These are phyloP conservation scores for Xylariaceae sp. DNA, from an alignment of 2,329 filamentous ascomycete genomes.

Conservation along the genomic window DNA sequence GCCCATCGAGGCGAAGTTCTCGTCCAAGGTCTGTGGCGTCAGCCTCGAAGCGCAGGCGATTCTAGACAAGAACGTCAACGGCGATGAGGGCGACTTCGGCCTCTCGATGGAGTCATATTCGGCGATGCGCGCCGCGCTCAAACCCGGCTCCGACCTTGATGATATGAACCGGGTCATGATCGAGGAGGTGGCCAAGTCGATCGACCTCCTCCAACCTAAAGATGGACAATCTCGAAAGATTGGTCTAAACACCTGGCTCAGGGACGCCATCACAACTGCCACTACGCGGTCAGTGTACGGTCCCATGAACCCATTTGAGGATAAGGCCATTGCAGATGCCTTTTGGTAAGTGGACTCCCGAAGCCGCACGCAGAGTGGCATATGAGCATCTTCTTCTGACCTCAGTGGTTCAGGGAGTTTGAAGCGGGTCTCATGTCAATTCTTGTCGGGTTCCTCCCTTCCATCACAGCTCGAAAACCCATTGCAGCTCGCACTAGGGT, in stretches of 20 bases:
- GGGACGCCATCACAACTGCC: constrained; percentile 26
- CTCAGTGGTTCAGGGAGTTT: too few relatives aligned
- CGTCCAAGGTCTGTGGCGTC: constrained; percentile 21
- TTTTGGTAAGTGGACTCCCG: constrained; percentile 26
- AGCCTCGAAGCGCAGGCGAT: constrained; percentile 24
- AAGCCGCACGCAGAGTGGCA: too few relatives aligned
- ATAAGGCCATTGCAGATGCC: constrained; percentile 25
- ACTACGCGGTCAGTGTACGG: constrained; percentile 34
- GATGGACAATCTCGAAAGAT: constrained; percentile 9
- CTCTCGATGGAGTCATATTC: constrained; percentile 27
- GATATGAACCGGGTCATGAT: constrained; percentile 28
- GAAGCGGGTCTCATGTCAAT: constrained; percentile 12
- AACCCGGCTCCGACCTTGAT: constrained; percentile 24
- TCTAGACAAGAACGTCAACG: constrained; percentile 22
- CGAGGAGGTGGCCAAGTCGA: constrained; percentile 20
- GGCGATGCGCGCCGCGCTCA: constrained; percentile 25
- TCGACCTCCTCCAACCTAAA: constrained; percentile 10
- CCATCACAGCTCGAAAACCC: constrained; percentile 24
- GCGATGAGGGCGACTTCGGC: constrained; percentile 27
- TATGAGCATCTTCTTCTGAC: too few relatives aligned
- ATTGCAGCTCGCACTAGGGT: constrained; percentile 27
- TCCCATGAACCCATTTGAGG: constrained; percentile 31
- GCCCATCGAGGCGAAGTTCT: constrained; percentile 28
- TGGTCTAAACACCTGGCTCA: constrained; percentile 17
- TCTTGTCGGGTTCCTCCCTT: constrained; percentile 18